Conservation (phyloP, 1,284 basidiomycete genomes). For the Tylopilus sp. region DNA sequence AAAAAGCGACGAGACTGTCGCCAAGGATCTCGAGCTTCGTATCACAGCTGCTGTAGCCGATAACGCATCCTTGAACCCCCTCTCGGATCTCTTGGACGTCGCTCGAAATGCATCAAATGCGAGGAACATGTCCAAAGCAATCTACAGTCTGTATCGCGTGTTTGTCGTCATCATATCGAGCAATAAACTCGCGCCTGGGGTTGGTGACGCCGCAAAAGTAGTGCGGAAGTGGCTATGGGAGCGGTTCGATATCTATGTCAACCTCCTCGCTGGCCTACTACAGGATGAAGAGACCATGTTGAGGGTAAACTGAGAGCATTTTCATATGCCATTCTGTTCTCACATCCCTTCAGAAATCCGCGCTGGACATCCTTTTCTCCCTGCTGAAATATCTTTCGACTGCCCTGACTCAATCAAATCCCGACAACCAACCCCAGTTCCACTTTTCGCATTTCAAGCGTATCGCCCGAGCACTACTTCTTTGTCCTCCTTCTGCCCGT, state of each 20-base stretch:
- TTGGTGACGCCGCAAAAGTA: constrained; percentile 54
- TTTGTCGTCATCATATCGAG: constrained; percentile 66
- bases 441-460: constrained; percentile 67
- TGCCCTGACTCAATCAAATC: constrained; percentile 45
- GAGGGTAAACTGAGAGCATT: constrained; percentile 41
- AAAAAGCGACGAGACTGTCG: constrained; percentile 29
- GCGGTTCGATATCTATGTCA: constrained; percentile 61
- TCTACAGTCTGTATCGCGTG: constrained; percentile 80
- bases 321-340: neutral
- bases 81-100: constrained; percentile 72
- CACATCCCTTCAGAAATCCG: constrained; percentile 53
- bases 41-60: constrained; percentile 47
- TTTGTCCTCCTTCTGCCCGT: constrained; percentile 56
- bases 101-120: constrained; percentile 44
- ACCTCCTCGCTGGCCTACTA: constrained; percentile 64
- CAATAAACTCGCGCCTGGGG: constrained; percentile 50
- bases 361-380: constrained; percentile 77
- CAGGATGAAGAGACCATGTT: constrained; percentile 68
- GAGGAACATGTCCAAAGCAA: constrained; percentile 63
- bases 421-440: constrained; percentile 53
- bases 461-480: constrained; percentile 57
- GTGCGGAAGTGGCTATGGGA: constrained; percentile 78
- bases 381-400: constrained; percentile 75
- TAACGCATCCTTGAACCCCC: constrained; percentile 70
- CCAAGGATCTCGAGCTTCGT: constrained; percentile 51